Evolutionary conservation across 2,329 filamentous ascomycete genomes (phyloP).

Genomic region (Ascochyta lentis): DNA sequence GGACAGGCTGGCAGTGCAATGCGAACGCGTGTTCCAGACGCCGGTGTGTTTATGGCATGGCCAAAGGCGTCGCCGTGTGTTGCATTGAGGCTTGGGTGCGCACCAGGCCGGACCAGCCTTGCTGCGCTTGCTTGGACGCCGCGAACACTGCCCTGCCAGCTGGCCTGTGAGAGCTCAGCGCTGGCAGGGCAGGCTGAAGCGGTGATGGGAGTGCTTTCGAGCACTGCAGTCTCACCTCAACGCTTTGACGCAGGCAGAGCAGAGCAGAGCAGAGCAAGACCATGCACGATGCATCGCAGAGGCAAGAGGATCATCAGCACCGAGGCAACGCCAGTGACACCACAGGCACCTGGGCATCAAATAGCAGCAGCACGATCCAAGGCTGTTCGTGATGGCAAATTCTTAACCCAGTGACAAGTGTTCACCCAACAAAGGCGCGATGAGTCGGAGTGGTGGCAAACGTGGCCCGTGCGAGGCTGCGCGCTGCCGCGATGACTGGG

Average conservation of each 20-base stretch:
- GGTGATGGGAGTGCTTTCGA: constrained; percentile 11
- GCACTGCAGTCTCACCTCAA: constrained; percentile 20
- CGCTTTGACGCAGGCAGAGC: neutral
- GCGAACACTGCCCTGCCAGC: constrained; percentile 20
- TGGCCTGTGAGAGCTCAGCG: constrained; percentile 4
- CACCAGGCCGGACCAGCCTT: constrained; percentile 20
- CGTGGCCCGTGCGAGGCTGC: constrained; percentile 24
- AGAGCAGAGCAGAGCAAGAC: neutral
- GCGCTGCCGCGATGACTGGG: constrained; percentile 32
- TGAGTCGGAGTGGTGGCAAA: constrained; percentile 38
- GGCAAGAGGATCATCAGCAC: neutral
- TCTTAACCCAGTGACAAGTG: constrained; percentile 4
- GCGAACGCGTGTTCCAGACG: constrained; percentile 21
- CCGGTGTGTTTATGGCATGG: constrained; percentile 16
- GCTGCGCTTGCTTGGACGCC: constrained; percentile 12
- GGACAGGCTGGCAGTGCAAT: constrained; percentile 22
- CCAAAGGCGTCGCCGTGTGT: constrained; percentile 36
- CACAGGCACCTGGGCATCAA: neutral
- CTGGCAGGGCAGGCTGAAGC: constrained; percentile 6
- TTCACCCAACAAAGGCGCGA: constrained; percentile 17
- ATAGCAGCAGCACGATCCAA: constrained; percentile 5
- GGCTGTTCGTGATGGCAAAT: constrained; percentile 10
- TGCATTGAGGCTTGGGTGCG: constrained; percentile 23
- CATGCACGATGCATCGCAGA: neutral
- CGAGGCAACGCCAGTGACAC: constrained; percentile 8